phyloP scores from a whole-genome alignment of 768 basidiomycete genomes.

The Boletus reticuloceps region DNA sequence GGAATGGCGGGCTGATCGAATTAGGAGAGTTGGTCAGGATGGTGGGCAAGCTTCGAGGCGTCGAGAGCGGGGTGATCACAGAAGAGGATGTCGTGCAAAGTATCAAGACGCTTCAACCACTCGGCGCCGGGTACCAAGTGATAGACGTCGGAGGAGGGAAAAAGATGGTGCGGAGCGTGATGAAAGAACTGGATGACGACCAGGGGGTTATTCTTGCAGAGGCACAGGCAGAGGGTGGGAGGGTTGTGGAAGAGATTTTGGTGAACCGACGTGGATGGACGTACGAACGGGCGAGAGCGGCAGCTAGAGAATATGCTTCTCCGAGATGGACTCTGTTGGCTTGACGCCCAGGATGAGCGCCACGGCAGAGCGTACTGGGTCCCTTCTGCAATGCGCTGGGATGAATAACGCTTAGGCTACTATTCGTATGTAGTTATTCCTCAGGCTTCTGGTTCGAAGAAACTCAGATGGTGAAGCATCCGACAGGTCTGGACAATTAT shows the following conservation, averaged over 20 bases:
- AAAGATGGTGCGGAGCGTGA: conserved; percentile 86
- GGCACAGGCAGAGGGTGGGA: conserved; percentile 65
- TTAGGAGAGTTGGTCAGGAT: conserved; percentile 81
- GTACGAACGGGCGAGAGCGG: conserved; percentile 67
- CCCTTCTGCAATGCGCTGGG: conserved; percentile 85
- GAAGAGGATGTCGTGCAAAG: conserved; percentile 83
- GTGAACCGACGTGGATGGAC: conserved; percentile 72
- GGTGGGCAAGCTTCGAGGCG: conserved; percentile 72
- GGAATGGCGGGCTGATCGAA: conserved; percentile 92
- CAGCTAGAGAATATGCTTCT: conserved; percentile 88
- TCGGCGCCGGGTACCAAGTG: conserved; percentile 90
- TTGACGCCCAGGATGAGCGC: conserved; percentile 82
- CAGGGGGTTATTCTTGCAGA: conserved; percentile 79
- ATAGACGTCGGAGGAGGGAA: conserved; percentile 64
- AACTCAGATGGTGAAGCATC: too few relatives aligned
- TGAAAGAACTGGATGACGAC: conserved; percentile 87
- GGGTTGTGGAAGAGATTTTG: conserved; percentile 63
- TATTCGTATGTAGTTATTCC: too few relatives aligned
- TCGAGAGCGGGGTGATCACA: conserved; percentile 66
- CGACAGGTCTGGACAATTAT: too few relatives aligned
- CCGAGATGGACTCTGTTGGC: conserved; percentile 90
- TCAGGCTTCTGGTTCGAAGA: too few relatives aligned
- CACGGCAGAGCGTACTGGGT: conserved; percentile 80
- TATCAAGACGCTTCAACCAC: conserved; percentile 82
- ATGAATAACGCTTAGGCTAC: conserved; percentile 37